phyloP scores from a whole-genome alignment of 805 yeast genomes.

The Jamesozyma jinghongensis region DNA sequence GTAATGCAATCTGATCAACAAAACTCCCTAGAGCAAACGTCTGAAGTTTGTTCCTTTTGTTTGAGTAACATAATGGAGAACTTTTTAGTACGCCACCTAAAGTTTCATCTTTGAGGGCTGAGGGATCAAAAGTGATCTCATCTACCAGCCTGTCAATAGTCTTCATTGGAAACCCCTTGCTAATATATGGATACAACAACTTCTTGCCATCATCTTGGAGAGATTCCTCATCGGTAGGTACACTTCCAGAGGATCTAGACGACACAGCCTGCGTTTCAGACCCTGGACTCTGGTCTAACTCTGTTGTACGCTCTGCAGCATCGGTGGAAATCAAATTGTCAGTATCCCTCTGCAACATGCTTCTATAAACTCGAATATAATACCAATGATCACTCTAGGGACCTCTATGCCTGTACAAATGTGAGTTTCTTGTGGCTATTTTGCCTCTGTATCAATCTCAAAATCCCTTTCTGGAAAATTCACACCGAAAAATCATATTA shows the following conservation, averaged over 20 bases:
- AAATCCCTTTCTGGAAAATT: not conserved
- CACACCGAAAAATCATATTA: too few relatives aligned
- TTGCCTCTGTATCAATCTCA: not conserved
- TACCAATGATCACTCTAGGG: too few relatives aligned
- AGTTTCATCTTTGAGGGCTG: slow-evolving; percentile 16
- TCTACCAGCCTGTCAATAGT: slow-evolving; percentile 61
- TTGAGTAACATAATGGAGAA: slow-evolving; percentile 28
- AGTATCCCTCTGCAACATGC: too few relatives aligned
- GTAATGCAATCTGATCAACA: slow-evolving; percentile 25
- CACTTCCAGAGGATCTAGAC: too few relatives aligned
- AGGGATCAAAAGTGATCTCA: slow-evolving; percentile 44
- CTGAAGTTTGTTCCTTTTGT: slow-evolving; percentile 13
- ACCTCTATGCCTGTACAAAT: not conserved
- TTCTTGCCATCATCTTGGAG: slow-evolving; percentile 21
- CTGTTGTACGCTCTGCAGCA: too few relatives aligned
- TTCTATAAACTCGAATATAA: too few relatives aligned
- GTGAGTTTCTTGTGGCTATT: not conserved
- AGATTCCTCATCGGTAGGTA: not conserved
- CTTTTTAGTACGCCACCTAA: slow-evolving; percentile 23
- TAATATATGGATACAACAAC: slow-evolving; percentile 18
- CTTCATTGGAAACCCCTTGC: slow-evolving; percentile 36
- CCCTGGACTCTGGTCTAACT: not conserved
- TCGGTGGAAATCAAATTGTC: too few relatives aligned
- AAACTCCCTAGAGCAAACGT: slow-evolving; percentile 21
- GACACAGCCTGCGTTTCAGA: too few relatives aligned